Conservation (phyloP, 768 basidiomycete genomes). For the Kwoniella newhampshirensis region DNA sequence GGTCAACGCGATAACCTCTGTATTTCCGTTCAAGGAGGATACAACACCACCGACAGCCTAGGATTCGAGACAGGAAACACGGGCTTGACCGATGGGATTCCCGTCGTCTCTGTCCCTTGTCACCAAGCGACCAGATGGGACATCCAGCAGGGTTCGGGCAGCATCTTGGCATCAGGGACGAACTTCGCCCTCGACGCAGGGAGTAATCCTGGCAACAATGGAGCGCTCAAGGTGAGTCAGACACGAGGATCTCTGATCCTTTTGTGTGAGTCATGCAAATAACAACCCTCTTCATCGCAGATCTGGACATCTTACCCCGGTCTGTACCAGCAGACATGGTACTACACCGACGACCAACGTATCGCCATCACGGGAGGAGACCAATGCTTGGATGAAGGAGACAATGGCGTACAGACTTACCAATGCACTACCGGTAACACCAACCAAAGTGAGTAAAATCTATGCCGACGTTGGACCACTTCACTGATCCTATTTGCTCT, state of each 20-base stretch:
- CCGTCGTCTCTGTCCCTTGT: conserved; percentile 11
- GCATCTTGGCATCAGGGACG: conserved; percentile 7
- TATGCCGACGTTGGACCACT: too few relatives aligned
- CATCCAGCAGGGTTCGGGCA: conserved; percentile 23
- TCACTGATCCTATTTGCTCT: too few relatives aligned
- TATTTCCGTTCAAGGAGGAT: conserved; percentile 8
- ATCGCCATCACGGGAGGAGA: conserved; percentile 51
- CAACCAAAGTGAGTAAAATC: conserved; percentile 41
- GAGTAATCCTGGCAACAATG: conserved; percentile 19
- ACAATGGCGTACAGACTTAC: conserved; percentile 43
- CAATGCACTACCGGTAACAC: conserved; percentile 51
- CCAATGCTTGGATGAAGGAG: conserved; percentile 45
- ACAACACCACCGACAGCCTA: too few relatives aligned
- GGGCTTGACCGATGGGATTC: conserved; percentile 4
- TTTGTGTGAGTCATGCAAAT: background rate
- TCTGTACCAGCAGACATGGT: conserved; percentile 32
- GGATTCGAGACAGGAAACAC: background rate
- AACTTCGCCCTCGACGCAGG: conserved; percentile 24
- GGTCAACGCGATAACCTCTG: conserved; percentile 14
- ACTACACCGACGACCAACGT: conserved; percentile 44
- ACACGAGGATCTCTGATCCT: background rate
- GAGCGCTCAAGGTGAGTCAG: conserved; percentile 17
- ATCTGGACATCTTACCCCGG: conserved; percentile 27
- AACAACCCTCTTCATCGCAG: background rate
- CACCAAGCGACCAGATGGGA: conserved; percentile 17